A percentile compares a stretch with the other conserved stretches of the same genome.
Evolutionary conservation across 768 basidiomycete species (phyloP).

Genomic region (Calocybe cyanea): DNA sequence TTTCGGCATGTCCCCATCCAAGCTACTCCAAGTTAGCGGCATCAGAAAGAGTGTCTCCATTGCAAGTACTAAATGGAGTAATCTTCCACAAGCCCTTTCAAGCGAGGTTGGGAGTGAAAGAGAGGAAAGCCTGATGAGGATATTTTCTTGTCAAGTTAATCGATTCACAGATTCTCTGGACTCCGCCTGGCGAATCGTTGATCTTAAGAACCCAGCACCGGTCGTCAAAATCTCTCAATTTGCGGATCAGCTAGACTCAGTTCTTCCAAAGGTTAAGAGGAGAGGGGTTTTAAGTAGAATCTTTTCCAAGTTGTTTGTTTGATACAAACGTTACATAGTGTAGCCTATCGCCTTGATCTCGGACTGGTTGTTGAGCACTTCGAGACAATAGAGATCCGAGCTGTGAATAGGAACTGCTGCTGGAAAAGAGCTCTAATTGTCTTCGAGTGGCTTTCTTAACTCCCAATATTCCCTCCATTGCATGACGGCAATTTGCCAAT

Average conservation of each 20-base stretch:
- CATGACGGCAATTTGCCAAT: too few species aligned
- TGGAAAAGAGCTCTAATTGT: too few species aligned
- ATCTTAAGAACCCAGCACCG: background rate
- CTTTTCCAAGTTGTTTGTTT: background rate
- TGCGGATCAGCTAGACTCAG: background rate
- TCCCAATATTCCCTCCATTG: too few species aligned
- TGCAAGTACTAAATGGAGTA: constrained; percentile 5
- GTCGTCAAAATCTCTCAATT: background rate
- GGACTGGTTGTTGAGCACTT: too few species aligned
- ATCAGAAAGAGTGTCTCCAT: background rate
- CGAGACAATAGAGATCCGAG: too few species aligned
- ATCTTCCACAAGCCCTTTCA: background rate
- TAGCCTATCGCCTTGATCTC: too few species aligned
- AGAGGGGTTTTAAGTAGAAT: background rate
- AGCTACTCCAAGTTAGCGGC: background rate
- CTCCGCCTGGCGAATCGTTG: background rate
- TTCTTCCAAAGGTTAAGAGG: background rate
- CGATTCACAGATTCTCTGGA: background rate
- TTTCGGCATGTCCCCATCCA: background rate
- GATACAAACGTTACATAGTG: too few species aligned
- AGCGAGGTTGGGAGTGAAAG: background rate
- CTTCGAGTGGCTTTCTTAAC: too few species aligned
- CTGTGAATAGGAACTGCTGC: too few species aligned
- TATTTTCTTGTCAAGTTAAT: background rate
- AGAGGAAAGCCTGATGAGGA: background rate